phyloP scores from a whole-genome alignment of 2,329 filamentous ascomycete genomes.

The Fusarium pininemorale region DNA sequence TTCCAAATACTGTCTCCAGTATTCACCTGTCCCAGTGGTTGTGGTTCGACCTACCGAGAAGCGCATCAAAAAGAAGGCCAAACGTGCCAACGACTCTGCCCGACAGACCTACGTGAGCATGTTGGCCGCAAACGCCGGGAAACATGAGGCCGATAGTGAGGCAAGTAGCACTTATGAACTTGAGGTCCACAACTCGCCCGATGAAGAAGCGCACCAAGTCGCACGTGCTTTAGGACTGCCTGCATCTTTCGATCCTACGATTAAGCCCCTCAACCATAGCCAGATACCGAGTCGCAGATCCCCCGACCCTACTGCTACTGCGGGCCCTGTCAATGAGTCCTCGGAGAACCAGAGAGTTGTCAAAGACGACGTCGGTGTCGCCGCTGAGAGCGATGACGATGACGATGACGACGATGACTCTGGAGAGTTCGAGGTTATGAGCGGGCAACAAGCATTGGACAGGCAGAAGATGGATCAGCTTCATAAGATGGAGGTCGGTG shows the following conservation, averaged over 20 bases:
- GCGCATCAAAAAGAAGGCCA: constrained; percentile 88
- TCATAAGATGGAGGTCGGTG: constrained; percentile 68
- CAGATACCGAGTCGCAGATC: constrained; percentile 16
- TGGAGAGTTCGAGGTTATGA: constrained; percentile 57
- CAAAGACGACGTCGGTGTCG: constrained; percentile 47
- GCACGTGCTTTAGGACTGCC: constrained; percentile 70
- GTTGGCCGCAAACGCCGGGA: constrained; percentile 69
- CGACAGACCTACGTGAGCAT: constrained; percentile 82
- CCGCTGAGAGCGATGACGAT: constrained; percentile 48
- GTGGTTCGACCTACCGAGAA: constrained; percentile 90
- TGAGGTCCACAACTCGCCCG: constrained; percentile 63
- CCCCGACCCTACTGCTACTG: constrained; percentile 26
- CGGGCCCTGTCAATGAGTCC: constrained; percentile 13
- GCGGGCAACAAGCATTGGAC: constrained; percentile 55
- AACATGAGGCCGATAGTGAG: constrained; percentile 67
- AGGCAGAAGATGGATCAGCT: constrained; percentile 60
- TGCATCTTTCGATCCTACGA: constrained; percentile 69
- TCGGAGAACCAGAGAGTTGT: constrained; percentile 33
- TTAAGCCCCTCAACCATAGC: constrained; percentile 62
- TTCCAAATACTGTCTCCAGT: constrained; percentile 93
- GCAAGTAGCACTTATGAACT: constrained; percentile 63
- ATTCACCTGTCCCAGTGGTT: constrained; percentile 91
- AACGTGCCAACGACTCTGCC: constrained; percentile 79
- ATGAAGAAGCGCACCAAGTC: constrained; percentile 72
- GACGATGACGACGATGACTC: constrained; percentile 53